Percentiles rank a stretch among this genome's conserved stretches.
phyloP scores from a whole-genome alignment of 495 filamentous ascomycete species.

The Hypoxylon rickii region DNA sequence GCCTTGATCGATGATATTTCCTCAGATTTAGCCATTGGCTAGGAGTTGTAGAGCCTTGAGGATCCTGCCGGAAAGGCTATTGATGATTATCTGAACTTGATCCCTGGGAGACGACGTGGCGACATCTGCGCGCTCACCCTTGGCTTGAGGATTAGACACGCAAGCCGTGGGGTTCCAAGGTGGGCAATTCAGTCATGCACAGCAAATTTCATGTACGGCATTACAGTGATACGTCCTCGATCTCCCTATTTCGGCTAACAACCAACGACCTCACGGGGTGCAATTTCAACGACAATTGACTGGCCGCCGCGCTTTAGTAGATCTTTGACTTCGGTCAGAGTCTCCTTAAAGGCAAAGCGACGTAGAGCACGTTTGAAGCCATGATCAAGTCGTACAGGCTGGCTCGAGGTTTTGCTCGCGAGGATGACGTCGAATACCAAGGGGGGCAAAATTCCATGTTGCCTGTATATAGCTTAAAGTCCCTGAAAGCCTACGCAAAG shows the following conservation, averaged over 20 bases:
- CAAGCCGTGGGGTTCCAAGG: background rate
- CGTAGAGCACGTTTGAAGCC: too few species aligned
- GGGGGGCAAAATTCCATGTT: constrained; percentile 42
- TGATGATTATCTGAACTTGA: background rate
- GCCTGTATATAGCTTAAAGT: constrained; percentile 55
- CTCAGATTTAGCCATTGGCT: background rate
- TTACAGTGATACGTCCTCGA: background rate
- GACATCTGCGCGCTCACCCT: background rate
- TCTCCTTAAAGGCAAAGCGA: too few species aligned
- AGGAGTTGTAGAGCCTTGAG: background rate
- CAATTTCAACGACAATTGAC: too few species aligned
- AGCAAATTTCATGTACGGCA: background rate
- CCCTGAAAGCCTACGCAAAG: background rate
- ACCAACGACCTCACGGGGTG: background rate
- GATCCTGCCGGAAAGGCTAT: background rate
- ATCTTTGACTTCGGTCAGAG: too few species aligned
- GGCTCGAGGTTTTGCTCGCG: too few species aligned
- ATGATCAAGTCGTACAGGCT: too few species aligned
- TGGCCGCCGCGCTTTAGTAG: too few species aligned
- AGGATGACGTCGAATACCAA: too few species aligned
- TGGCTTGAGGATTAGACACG: background rate
- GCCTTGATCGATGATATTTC: background rate
- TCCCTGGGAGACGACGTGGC: background rate
- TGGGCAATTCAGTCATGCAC: background rate
- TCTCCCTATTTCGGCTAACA: background rate